phyloP scores from a whole-genome alignment of 306 rosid genomes.

The Gastrolobium bilobum region DNA sequence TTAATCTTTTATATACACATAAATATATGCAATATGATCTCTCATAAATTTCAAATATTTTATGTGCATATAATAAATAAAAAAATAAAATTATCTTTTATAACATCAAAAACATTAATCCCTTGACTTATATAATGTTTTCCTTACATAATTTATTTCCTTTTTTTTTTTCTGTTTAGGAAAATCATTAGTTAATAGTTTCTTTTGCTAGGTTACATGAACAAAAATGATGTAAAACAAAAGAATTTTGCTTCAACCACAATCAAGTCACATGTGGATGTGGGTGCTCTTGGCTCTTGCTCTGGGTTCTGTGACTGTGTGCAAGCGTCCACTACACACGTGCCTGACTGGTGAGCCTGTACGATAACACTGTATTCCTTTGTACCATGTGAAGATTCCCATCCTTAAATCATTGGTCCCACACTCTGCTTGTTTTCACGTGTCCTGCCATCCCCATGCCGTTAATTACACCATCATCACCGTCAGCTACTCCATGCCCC shows the following conservation, averaged over 20 bases:
- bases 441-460: slow-evolving; percentile 46
- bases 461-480: slow-evolving; percentile 40
- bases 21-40: too few relatives aligned
- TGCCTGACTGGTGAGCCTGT: slow-evolving; percentile 36
- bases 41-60: too few relatives aligned
- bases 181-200: too few relatives aligned
- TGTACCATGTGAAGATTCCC: slow-evolving; percentile 48
- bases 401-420: slow-evolving; percentile 48
- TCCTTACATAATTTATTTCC: too few relatives aligned
- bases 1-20: too few relatives aligned
- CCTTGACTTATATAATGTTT: too few relatives aligned
- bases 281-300: slow-evolving; percentile 31
- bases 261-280: neutral
- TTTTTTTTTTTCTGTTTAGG: too few relatives aligned
- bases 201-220: too few relatives aligned
- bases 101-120: too few relatives aligned
- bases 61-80: too few relatives aligned
- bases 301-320: neutral
- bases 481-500: slow-evolving; percentile 29
- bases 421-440: slow-evolving; percentile 47
- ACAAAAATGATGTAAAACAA: neutral
- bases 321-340: slow-evolving; percentile 40
- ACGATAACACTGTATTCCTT: slow-evolving; percentile 38
- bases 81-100: too few relatives aligned
- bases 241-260: neutral